Evolutionary conservation across 1,284 basidiomycete species (phyloP).

Genomic region (Tilletia setariae): DNA sequence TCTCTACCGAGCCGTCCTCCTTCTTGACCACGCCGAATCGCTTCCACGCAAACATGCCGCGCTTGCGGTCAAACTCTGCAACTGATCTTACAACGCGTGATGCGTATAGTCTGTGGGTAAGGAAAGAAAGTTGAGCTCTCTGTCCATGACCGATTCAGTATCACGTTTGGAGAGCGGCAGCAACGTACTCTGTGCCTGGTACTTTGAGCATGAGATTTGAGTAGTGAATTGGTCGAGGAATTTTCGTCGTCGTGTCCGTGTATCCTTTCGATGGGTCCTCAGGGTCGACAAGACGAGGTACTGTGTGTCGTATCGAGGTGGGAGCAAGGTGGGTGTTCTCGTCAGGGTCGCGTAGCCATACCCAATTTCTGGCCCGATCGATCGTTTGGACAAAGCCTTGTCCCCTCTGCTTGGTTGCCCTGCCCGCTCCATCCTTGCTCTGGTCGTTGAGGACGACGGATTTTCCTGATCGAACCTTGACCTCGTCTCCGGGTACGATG

Average conservation of each 20-base stretch:
- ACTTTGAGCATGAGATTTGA: constrained; percentile 52
- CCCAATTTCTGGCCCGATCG: constrained; percentile 46
- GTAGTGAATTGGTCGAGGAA: constrained; percentile 51
- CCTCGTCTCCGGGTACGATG: constrained; percentile 55
- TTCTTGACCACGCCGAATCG: constrained; percentile 45
- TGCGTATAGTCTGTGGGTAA: constrained; percentile 30
- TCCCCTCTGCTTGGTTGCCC: constrained; percentile 30
- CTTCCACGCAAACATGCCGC: constrained; percentile 46
- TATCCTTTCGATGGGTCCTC: constrained; percentile 36
- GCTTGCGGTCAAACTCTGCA: constrained; percentile 35
- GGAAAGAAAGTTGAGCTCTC: background rate
- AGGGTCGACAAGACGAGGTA: constrained; percentile 44
- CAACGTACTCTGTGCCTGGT: constrained; percentile 34
- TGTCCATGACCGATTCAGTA: background rate
- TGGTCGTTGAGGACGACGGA: constrained; percentile 35
- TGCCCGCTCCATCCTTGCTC: constrained; percentile 17
- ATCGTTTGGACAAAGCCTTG: constrained; percentile 48
- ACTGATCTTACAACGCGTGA: constrained; percentile 39
- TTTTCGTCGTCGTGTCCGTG: constrained; percentile 38
- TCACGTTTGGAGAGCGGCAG: background rate
- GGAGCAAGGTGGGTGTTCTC: constrained; percentile 43
- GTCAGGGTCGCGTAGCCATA: constrained; percentile 46
- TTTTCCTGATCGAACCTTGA: constrained; percentile 49
- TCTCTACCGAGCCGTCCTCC: constrained; percentile 26
- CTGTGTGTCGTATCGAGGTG: constrained; percentile 41